These are phyloP conservation scores for Colletotrichum horii DNA, from an alignment of 2,329 filamentous ascomycete genomes.

Conservation along the genomic window DNA sequence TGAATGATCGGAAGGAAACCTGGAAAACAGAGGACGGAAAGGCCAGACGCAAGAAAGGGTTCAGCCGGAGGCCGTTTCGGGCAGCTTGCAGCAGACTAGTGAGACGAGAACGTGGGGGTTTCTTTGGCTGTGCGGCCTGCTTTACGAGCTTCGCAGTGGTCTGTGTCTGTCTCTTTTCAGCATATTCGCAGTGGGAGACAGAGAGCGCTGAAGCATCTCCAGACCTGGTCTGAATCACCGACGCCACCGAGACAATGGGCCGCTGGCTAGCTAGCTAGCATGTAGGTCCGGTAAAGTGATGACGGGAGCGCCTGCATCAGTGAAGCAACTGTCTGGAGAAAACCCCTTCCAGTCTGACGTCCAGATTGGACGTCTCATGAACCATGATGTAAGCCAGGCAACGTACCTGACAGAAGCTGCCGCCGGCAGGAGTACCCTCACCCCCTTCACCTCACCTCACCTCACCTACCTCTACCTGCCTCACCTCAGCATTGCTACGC, in stretches of 20 bases:
- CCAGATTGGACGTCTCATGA: background rate
- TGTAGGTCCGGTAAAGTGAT: background rate
- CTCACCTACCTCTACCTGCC: background rate
- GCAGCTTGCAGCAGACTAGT: slow-evolving; percentile 15
- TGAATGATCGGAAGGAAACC: background rate
- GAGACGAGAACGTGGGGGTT: slow-evolving; percentile 7
- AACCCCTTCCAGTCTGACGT: background rate
- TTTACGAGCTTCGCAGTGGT: background rate
- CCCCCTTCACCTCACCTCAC: background rate
- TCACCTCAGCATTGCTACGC: background rate
- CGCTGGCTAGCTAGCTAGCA: background rate
- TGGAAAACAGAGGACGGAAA: background rate
- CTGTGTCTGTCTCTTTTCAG: background rate
- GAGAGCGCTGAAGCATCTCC: background rate
- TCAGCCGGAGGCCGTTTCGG: slow-evolving; percentile 2
- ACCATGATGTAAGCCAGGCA: background rate
- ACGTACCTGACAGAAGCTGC: background rate
- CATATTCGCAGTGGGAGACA: background rate
- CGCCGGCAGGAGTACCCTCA: background rate
- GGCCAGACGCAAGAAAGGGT: background rate
- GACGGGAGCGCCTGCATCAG: background rate
- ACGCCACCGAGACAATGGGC: background rate
- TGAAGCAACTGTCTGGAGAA: background rate
- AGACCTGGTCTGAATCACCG: background rate
- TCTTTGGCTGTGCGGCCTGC: background rate